Base-by-base conservation (phyloP, 108 stramenopile species). In the Heterococcus sp. region DNA sequence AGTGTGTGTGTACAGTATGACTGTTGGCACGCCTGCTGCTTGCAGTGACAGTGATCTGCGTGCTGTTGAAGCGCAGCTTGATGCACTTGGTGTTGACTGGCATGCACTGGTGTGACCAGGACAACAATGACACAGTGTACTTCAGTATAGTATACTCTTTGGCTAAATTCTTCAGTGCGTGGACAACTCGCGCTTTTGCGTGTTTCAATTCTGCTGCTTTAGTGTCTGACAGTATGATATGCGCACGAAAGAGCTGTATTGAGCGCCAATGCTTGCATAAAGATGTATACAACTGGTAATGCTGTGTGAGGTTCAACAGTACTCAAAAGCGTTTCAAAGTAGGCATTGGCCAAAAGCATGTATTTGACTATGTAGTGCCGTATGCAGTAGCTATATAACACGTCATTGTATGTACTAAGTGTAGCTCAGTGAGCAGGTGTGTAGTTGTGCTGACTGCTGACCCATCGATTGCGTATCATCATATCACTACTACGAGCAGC, bases 401-500 rank as follows among this genome's bases (percentile, higher is more conserved):
- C 21, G n/a, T n/a, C n/a, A n/a, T 58, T 58, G 46, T 58, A 14
- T 21, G 21, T 58, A 21, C 14, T 21, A 58, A 8, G 46, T 14
- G 21, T 21, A 58, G 46, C 46, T 58, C 46, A 58, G 8, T 8
- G 21, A 21, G 8, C 46, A 21, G 46, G 46, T 21, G 8, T 21
- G 21, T 58, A 21, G 46, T 21, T 8, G 46, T 58, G 46, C 46
- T 58, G 46, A 21, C 46, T 14, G 46, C 46, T 58, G 14, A 21
- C 46, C 79, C 79, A 81, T n/a, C 69, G 38, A 38, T 72, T 32
- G 37, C 64, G 27, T 37, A 81, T 72, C 31, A 63, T 65, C 30
- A 81, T 69, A 3, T 81, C 79, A 1, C 73, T 73, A 37, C 72
- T 66, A 1, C 79, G 68, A 35, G 79, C 79, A 14, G 66, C 58